Evolutionary conservation across 345 rosid species (phyloP).

Genomic region (Tarenaya hassleriana): DNA sequence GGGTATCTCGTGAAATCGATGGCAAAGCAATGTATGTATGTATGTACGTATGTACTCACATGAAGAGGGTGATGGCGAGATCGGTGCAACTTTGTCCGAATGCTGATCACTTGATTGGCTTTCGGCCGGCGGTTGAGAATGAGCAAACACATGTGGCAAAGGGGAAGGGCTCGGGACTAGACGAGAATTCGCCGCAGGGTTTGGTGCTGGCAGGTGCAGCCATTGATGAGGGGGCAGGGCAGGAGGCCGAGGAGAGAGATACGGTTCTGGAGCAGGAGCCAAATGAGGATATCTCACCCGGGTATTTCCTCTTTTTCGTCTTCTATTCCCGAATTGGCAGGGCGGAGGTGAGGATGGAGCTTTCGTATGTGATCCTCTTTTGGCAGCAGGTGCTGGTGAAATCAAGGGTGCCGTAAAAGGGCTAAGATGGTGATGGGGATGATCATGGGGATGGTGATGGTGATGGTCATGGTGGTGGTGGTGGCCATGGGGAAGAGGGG

Average conservation of each 20-base stretch:
- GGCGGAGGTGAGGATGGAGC: conserved; percentile 48
- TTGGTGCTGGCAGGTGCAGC: conserved; percentile 25
- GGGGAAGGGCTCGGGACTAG: conserved; percentile 38
- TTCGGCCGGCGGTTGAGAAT: conserved; percentile 37
- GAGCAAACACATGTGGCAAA: conserved; percentile 41
- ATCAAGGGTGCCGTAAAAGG: conserved; percentile 44
- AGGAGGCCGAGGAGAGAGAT: conserved; percentile 21
- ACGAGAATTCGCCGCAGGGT: conserved; percentile 11
- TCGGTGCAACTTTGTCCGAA: conserved; percentile 14
- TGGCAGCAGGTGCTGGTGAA: conserved; percentile 23
- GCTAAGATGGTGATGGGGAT: conserved; percentile 36
- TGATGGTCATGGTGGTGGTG: conserved; percentile 31
- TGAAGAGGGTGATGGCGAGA: conserved; percentile 39
- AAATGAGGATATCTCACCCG: conserved; percentile 29
- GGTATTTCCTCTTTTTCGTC: conserved; percentile 33
- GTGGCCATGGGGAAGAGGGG: conserved; percentile 53
- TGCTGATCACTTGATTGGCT: conserved; percentile 27
- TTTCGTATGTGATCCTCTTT: conserved; percentile 12
- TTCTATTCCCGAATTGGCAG: conserved; percentile 37
- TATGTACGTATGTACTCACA: no score
- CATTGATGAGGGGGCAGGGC: conserved; percentile 31
- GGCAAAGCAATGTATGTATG: not conserved
- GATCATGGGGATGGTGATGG: conserved; percentile 39
- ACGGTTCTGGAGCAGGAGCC: conserved; percentile 36
- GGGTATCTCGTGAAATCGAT: no score